These are phyloP conservation scores for Sarocladiaceae sp. DNA, from an alignment of 2,329 filamentous ascomycete species.

Conservation along the genomic window DNA sequence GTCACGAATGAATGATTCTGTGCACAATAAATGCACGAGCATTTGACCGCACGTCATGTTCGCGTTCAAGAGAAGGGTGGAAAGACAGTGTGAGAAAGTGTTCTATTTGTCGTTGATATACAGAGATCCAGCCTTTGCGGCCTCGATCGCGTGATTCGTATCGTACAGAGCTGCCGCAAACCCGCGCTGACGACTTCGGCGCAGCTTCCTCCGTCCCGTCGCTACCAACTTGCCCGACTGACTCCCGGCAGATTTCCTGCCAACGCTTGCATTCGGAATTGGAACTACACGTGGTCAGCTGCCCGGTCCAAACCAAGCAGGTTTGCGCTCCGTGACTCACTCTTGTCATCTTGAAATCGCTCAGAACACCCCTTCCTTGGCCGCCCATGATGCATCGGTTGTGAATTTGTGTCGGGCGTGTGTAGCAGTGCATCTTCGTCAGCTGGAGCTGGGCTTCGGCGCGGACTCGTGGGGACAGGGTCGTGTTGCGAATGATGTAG, in stretches of 20 bases:
- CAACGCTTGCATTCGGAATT: slow-evolving; percentile 87
- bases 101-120: no score
- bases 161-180: background rate
- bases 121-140: no score
- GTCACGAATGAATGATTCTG: no score
- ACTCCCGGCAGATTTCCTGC: slow-evolving; percentile 85
- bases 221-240: slow-evolving; percentile 92
- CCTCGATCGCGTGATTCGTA: no score
- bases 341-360: slow-evolving; percentile 87
- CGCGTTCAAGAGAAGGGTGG: no score
- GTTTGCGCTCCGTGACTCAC: slow-evolving; percentile 49
- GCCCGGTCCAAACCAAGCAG: background rate
- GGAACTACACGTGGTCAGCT: slow-evolving; percentile 59
- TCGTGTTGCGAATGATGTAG: slow-evolving; percentile 92
- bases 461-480: slow-evolving; percentile 74
- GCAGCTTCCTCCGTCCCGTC: background rate
- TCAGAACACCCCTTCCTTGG: slow-evolving; percentile 84
- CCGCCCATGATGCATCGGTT: slow-evolving; percentile 92
- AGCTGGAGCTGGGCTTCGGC: slow-evolving; percentile 92
- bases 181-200: background rate
- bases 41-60: no score
- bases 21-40: no score
- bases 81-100: no score
- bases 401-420: slow-evolving; percentile 85
- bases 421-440: slow-evolving; percentile 94